phyloP scores from a whole-genome alignment of 2,329 filamentous ascomycete species.

The Neofusicoccum laricinum region DNA sequence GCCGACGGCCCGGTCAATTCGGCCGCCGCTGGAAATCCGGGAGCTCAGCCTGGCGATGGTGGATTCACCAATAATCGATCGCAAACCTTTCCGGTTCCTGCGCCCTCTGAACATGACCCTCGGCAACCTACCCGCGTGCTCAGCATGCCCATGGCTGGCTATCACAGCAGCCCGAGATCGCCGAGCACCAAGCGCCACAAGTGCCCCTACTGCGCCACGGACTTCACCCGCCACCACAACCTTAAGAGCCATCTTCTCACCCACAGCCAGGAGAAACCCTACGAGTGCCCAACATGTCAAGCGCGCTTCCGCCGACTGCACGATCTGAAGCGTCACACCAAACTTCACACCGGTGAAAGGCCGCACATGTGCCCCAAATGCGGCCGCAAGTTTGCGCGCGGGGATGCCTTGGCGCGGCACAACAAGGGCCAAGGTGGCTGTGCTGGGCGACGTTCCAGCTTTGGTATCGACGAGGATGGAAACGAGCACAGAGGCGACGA shows the following conservation, averaged over 20 bases:
- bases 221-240: constrained; percentile 96
- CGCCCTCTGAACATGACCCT: constrained; percentile 45
- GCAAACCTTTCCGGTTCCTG: constrained; percentile 64
- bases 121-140: constrained; percentile 56
- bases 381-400: constrained; percentile 89
- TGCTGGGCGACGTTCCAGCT: constrained; percentile 85
- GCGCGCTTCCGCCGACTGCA: constrained; percentile 90
- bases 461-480: constrained; percentile 72
- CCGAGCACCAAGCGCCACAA: constrained; percentile 87
- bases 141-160: constrained; percentile 57
- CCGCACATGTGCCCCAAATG: constrained; percentile 95
- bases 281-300: constrained; percentile 88
- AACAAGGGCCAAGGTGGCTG: constrained; percentile 95
- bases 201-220: constrained; percentile 92
- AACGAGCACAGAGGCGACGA: constrained; percentile 49
- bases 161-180: constrained; percentile 60
- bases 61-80: constrained; percentile 48
- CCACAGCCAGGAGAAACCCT: constrained; percentile 97
- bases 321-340: constrained; percentile 92
- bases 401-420: constrained; percentile 90
- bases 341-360: constrained; percentile 93
- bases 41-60: constrained; percentile 27
- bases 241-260: constrained; percentile 96
- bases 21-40: constrained; percentile 2
- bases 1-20: constrained; percentile 36